Evolutionary conservation across 352 stramenopile genomes (phyloP).

Genomic region (Peronosclerospora sorghi): DNA sequence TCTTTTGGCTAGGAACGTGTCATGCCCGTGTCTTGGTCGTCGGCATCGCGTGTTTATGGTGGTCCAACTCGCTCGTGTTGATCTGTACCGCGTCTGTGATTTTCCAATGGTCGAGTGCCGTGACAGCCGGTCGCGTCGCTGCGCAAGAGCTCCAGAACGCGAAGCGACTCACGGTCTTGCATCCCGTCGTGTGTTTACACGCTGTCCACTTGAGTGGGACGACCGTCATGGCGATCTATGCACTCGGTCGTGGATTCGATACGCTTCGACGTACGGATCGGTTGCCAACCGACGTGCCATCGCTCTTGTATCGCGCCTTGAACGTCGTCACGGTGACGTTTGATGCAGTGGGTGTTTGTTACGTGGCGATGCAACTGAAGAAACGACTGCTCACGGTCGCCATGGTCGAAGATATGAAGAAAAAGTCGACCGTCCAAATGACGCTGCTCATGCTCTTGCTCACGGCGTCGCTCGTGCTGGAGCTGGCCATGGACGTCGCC

Average conservation of each 20-base stretch:
- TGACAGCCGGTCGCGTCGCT: constrained; percentile 38
- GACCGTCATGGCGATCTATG: constrained; percentile 21
- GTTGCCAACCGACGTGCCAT: constrained; percentile 11
- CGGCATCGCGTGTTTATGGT: constrained; percentile 36
- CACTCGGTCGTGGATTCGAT: constrained; percentile 15
- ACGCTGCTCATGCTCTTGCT: constrained; percentile 41
- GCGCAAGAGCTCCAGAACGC: constrained; percentile 35
- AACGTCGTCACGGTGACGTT: constrained; percentile 36
- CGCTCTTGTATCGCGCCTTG: constrained; percentile 30
- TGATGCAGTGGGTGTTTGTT: constrained; percentile 31
- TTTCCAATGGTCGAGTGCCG: constrained; percentile 53
- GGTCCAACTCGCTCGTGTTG: constrained; percentile 52
- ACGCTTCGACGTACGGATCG: constrained; percentile 11
- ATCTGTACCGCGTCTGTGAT: constrained; percentile 58
- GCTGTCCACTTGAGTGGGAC: constrained; percentile 37
- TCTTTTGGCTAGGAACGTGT: constrained; percentile 38
- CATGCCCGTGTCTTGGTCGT: constrained; percentile 15
- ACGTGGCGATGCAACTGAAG: constrained; percentile 35
- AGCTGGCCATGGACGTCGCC: constrained; percentile 46
- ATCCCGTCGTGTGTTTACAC: constrained; percentile 52
- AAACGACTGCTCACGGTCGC: constrained; percentile 39
- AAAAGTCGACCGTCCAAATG: constrained; percentile 63
- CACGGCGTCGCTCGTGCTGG: constrained; percentile 28
- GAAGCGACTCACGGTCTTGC: constrained; percentile 34
- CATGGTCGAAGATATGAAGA: constrained; percentile 68